A percentile compares a stretch with the other conserved stretches of the same genome.
Evolutionary conservation across 1,139 yeast genomes (phyloP).

Genomic region (Kodamaea arcana): DNA sequence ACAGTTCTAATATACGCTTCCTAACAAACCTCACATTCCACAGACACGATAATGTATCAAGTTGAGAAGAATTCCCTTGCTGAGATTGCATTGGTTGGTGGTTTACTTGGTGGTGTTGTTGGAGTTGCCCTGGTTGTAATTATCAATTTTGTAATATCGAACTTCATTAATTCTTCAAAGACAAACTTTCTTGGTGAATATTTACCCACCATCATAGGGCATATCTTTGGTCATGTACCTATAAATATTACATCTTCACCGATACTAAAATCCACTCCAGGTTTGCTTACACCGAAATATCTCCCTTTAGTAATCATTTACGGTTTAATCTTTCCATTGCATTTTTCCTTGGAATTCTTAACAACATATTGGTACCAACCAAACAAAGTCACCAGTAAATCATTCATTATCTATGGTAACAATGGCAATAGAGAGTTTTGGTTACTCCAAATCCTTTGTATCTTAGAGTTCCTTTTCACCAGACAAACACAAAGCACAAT

Average conservation of each 20-base stretch:
- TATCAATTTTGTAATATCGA: not conserved
- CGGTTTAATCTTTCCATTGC: conserved; percentile 19
- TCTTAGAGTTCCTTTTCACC: conserved; percentile 22
- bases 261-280: too few species aligned
- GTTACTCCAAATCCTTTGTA: conserved; percentile 23
- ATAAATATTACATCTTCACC: too few species aligned
- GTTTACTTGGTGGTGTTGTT: conserved; percentile 19
- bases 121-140: conserved; percentile 10
- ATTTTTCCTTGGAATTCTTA: conserved; percentile 30
- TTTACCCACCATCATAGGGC: too few species aligned
- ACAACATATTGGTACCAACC: conserved; percentile 25
- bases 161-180: too few species aligned
- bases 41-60: conserved; percentile 14
- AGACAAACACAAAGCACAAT: conserved; percentile 5
- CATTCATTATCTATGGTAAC: conserved; percentile 37
- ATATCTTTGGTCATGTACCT: too few species aligned
- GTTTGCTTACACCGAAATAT: too few species aligned
- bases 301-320: conserved; percentile 14
- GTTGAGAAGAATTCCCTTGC: conserved; percentile 18
- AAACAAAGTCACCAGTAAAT: conserved; percentile 21
- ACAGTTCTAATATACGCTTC: too few species aligned
- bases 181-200: too few species aligned
- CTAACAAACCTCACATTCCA: too few species aligned
- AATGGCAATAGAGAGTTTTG: conserved; percentile 33
- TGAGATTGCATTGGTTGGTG: conserved; percentile 20